Percentiles rank a stretch among this genome's conserved stretches.
Evolutionary conservation across 257 asterid genomes (phyloP).

Genomic region (Ophiorrhiza pumila): DNA sequence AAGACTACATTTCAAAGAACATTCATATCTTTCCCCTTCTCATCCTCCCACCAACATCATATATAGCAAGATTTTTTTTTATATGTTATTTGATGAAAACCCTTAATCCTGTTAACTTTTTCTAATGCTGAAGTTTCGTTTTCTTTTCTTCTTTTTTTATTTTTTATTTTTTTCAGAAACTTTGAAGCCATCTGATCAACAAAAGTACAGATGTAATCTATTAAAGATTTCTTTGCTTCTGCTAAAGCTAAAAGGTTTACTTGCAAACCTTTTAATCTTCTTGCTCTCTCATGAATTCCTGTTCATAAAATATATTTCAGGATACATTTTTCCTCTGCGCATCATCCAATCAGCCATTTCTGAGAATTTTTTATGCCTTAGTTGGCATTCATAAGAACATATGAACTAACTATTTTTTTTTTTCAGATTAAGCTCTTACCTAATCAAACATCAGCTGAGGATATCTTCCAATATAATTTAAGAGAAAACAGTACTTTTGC

Average conservation of each 20-base stretch:
- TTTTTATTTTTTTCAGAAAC: too few relatives aligned
- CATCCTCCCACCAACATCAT: conserved; percentile 51
- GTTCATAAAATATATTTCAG: neutral
- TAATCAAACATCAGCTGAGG: neutral
- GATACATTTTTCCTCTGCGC: neutral
- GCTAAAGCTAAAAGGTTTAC: neutral
- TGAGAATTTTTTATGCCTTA: neutral
- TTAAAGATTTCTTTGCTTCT: conserved; percentile 7
- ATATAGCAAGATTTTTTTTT: conserved; percentile 6
- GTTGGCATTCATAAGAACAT: neutral
- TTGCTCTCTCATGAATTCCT: neutral
- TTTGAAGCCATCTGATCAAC: too few relatives aligned
- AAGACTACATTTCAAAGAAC: conserved; percentile 51
- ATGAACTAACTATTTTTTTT: neutral
- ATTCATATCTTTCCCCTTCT: conserved; percentile 46
- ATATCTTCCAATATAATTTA: neutral
- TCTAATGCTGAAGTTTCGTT: too few relatives aligned
- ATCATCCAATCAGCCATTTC: neutral
- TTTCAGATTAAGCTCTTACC: neutral
- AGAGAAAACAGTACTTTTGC: conserved; percentile 7
- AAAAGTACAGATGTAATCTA: neutral
- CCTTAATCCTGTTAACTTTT: neutral
- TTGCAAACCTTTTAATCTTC: neutral
- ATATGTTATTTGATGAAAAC: neutral
- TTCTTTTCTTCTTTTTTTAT: too few relatives aligned